Evolutionary conservation across 2,329 filamentous ascomycete genomes (phyloP), one percentile per base, ranked within the genome.

Genomic region (Mollisiaceae sp.): DNA sequence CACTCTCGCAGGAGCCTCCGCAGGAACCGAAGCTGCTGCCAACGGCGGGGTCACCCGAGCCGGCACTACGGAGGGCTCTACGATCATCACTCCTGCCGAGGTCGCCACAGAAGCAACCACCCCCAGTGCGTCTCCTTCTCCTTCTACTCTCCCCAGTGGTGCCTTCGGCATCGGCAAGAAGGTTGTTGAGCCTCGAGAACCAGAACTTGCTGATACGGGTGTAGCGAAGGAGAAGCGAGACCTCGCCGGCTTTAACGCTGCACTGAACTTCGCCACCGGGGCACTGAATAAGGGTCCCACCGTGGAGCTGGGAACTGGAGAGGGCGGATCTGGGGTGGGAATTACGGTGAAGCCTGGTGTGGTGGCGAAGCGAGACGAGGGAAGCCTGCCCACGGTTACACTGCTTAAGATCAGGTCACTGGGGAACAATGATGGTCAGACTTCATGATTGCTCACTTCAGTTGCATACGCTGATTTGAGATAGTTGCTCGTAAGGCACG

Each of bases 241-340:
- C 67, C 75, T 83, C 43, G 71, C 77, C 65, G 79, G 82, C 60
- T 84, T 84, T 74, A 78, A 81, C 67, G 78, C 79, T 15, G 82
- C 82, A 1, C 79, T 84, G 18, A 75, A 70, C 58, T 84, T 77
- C 67, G 82, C 82, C 62, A 78, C 81, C 69, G 79, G 78, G 52
- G 82, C 81, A 22, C 75, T 82, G 73, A 77, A 76, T 72, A 80
- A 82, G 70, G 74, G 76, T 41, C 82, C 82, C 68, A 82, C 82
- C 76, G 73, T 84, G 54, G 77, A 84, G 74, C 77, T 84, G 50
- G 82, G 82, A 63, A 82, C 82, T 32, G 78, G 78, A 45, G 75
- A 69, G 38, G 78, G 79, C 64, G 77, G 77, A 63, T 78, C 80
- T 20, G 82, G 82, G 59, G 64, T 72, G 35, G 70, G 70, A 64